phyloP scores from a whole-genome alignment of 306 rosid species.

The Fragaria vesca region DNA sequence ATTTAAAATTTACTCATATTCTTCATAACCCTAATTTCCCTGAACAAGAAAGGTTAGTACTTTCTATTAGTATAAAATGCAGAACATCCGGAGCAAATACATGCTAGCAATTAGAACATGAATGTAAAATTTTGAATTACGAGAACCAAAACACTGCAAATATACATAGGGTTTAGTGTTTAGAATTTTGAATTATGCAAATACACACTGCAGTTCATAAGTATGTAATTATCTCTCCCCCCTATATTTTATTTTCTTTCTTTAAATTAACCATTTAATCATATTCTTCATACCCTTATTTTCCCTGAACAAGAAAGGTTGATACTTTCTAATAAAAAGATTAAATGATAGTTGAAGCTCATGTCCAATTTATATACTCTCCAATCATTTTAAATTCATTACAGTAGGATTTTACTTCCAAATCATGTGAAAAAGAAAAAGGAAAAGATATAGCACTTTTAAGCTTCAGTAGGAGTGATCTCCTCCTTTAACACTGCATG shows the following conservation, averaged over 20 bases:
- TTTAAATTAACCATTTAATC: neutral
- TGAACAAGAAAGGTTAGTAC: neutral
- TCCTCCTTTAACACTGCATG: neutral
- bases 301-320: neutral
- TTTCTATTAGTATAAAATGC: neutral
- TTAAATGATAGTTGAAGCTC: neutral
- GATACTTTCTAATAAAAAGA: neutral
- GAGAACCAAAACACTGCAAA: no score
- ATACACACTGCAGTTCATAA: no score
- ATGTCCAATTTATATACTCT: neutral
- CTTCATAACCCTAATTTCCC: neutral
- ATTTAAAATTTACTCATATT: neutral
- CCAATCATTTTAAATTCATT: neutral
- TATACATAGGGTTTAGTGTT: no score
- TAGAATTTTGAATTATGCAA: no score
- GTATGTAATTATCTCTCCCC: neutral
- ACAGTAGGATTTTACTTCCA: neutral
- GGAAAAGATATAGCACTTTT: neutral
- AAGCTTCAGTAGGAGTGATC: neutral
- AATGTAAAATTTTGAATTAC: no score
- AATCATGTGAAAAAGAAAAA: neutral
- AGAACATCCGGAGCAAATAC: no score
- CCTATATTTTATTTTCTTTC: neutral
- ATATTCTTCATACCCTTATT: neutral
- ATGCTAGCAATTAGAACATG: no score